phyloP scores from a whole-genome alignment of 345 rosid genomes.

The Brassica nigra region DNA sequence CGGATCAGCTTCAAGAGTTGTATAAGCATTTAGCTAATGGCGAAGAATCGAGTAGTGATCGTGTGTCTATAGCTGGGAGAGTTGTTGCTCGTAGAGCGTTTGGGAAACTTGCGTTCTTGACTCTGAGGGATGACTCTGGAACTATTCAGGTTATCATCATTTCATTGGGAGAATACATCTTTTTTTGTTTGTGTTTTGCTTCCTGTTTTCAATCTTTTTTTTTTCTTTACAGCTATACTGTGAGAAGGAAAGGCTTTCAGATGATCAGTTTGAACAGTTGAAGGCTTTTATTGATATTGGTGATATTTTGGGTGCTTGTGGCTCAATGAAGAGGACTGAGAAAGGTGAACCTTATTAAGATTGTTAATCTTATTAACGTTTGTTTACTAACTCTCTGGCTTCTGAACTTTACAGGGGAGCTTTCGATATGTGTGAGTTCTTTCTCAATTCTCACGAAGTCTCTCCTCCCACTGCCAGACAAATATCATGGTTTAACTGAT shows the following conservation, averaged over 20 bases:
- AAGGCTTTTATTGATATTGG: slow-evolving; percentile 81
- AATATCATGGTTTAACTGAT: slow-evolving; percentile 91
- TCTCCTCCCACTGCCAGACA: slow-evolving; percentile 90
- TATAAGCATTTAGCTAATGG: slow-evolving; percentile 66
- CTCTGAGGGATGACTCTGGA: slow-evolving; percentile 83
- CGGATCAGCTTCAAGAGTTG: slow-evolving; percentile 68
- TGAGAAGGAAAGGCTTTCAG: slow-evolving; percentile 76
- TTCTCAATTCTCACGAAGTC: slow-evolving; percentile 85
- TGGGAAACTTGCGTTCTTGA: slow-evolving; percentile 87
- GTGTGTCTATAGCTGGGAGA: slow-evolving; percentile 72
- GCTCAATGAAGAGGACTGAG: slow-evolving; percentile 91
- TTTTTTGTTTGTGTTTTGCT: no score
- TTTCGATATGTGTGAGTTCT: slow-evolving; percentile 79
- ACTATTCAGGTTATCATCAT: slow-evolving; percentile 65
- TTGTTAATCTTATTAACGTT: not conserved
- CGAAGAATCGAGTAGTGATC: slow-evolving; percentile 63
- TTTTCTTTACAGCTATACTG: slow-evolving; percentile 65
- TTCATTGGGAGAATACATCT: no score
- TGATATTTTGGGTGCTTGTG: slow-evolving; percentile 87
- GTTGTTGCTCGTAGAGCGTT: slow-evolving; percentile 82
- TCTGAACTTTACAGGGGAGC: slow-evolving; percentile 67
- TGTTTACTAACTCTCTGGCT: not conserved
- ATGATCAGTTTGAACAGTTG: slow-evolving; percentile 73
- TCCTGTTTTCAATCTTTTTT: not conserved
- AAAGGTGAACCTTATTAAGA: slow-evolving; percentile 55